A percentile compares a stretch with the other conserved stretches of the same genome.
Evolutionary conservation across 2,329 filamentous ascomycete genomes (phyloP).

Genomic region (Neodidymelliopsis sp.): DNA sequence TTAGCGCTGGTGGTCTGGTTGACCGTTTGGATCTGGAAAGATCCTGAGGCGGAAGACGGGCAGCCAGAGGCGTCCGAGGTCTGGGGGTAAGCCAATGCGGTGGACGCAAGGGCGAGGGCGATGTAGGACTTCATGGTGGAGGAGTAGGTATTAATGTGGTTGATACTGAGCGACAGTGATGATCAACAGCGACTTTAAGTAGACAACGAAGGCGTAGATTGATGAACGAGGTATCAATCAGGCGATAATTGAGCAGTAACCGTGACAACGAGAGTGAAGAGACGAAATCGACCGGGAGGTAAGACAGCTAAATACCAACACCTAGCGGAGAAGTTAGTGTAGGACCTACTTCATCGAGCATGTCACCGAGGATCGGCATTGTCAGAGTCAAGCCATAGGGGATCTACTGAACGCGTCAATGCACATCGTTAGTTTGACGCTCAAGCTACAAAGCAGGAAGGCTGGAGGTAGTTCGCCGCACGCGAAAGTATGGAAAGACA

Average conservation of each 20-base stretch:
- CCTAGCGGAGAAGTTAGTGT: conserved; percentile 21
- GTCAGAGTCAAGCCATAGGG: conserved; percentile 24
- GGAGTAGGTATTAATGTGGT: conserved; percentile 15
- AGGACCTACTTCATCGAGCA: conserved; percentile 33
- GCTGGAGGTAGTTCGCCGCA: conserved; percentile 29
- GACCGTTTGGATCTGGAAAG: conserved; percentile 67
- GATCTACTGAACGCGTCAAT: conserved; percentile 43
- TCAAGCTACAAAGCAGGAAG: conserved; percentile 30
- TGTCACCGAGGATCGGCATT: conserved; percentile 30
- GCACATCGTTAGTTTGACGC: conserved; percentile 31
- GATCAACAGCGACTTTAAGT: conserved; percentile 11
- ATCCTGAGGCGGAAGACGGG: conserved; percentile 57
- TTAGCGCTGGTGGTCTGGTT: conserved; percentile 34
- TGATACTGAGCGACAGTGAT: conserved; percentile 20
- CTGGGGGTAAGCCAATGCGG: conserved; percentile 38
- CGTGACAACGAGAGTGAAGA: conserved; percentile 37
- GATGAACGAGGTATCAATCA: conserved; percentile 51
- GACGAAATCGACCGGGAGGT: conserved; percentile 24
- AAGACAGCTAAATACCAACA: conserved; percentile 42
- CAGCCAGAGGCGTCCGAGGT: conserved; percentile 60
- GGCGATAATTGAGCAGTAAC: conserved; percentile 27
- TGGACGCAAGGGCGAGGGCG: conserved; percentile 39
- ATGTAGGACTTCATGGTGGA: conserved; percentile 43
- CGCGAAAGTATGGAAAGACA: conserved; percentile 12
- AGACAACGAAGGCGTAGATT: conserved; percentile 38